Conservation (phyloP, 2,329 filamentous ascomycete genomes). For the Aschersonia sp. region DNA sequence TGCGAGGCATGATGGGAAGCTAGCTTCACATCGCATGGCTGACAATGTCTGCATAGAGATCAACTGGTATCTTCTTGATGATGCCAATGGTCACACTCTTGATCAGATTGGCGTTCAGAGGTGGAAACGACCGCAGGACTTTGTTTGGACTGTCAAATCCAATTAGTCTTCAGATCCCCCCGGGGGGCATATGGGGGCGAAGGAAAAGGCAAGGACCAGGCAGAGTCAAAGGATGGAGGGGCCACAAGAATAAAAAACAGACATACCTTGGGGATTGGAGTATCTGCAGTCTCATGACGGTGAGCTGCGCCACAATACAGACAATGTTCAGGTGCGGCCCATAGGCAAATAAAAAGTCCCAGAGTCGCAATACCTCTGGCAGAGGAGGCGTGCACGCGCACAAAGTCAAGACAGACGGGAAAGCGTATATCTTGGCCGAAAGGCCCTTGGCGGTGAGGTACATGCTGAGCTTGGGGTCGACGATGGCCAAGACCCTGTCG, state of each 20-base stretch:
- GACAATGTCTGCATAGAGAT: slow-evolving; percentile 82
- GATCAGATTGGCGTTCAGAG: slow-evolving; percentile 68
- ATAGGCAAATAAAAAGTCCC: slow-evolving; percentile 96
- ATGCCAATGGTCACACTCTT: slow-evolving; percentile 76
- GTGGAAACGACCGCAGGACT: slow-evolving; percentile 74
- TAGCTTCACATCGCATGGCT: slow-evolving; percentile 55
- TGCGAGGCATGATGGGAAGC: too few relatives aligned
- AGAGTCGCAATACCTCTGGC: slow-evolving; percentile 81
- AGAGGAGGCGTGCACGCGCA: slow-evolving; percentile 92
- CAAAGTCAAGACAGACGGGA: slow-evolving; percentile 84
- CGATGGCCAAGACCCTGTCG: slow-evolving; percentile 80
- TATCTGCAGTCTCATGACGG: slow-evolving; percentile 74
- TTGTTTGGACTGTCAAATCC: slow-evolving; percentile 63
- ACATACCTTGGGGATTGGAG: slow-evolving; percentile 66
- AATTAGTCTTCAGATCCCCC: slow-evolving; percentile 10
- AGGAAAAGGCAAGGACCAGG: too few relatives aligned
- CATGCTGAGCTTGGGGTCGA: slow-evolving; percentile 73
- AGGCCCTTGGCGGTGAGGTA: slow-evolving; percentile 79
- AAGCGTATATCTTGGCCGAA: slow-evolving; percentile 89
- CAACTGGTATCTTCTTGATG: slow-evolving; percentile 77
- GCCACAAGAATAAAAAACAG: not conserved
- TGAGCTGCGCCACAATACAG: slow-evolving; percentile 89
- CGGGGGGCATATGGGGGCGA: too few relatives aligned
- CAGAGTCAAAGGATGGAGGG: not conserved
- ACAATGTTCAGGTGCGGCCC: slow-evolving; percentile 89